A percentile compares a stretch with the other conserved stretches of the same genome.
These are phyloP conservation scores for Fusarium solani-melongenae DNA, from an alignment of 2,329 filamentous ascomycete species.

Conservation along the genomic window DNA sequence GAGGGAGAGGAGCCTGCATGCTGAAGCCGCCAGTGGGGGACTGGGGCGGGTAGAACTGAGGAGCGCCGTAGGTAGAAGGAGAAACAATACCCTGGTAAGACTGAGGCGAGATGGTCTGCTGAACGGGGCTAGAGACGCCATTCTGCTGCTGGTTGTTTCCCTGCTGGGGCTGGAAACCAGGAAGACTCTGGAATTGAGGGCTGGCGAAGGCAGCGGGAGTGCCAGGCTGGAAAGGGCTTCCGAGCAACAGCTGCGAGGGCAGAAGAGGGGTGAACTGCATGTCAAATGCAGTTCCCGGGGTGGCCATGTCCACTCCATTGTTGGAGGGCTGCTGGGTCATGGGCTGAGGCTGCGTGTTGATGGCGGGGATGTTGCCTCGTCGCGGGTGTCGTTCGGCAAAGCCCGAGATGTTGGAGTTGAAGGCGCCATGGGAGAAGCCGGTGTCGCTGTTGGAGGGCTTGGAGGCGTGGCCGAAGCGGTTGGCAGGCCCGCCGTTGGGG, in stretches of 20 bases:
- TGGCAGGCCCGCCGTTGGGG: conserved; percentile 60
- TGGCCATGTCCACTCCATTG: conserved; percentile 79
- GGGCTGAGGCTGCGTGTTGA: conserved; percentile 86
- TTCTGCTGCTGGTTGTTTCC: conserved; percentile 67
- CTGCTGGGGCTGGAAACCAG: conserved; percentile 73
- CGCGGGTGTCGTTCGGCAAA: conserved; percentile 90
- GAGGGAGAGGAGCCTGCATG: conserved; percentile 65
- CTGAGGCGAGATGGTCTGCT: conserved; percentile 82
- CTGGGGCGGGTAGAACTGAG: conserved; percentile 88
- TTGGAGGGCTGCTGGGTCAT: conserved; percentile 60
- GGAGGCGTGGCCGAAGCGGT: conserved; percentile 78
- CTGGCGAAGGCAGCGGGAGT: conserved; percentile 91
- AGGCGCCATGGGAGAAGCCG: conserved; percentile 92
- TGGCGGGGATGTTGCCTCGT: conserved; percentile 86
- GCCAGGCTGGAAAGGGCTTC: conserved; percentile 95
- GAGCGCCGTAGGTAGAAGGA: conserved; percentile 82
- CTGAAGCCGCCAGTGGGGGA: conserved; percentile 85
- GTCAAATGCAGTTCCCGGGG: conserved; percentile 89
- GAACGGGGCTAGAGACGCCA: conserved; percentile 78
- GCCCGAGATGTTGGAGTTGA: conserved; percentile 85
- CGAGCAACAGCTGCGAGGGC: conserved; percentile 92
- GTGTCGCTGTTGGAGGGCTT: conserved; percentile 88
- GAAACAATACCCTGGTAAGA: conserved; percentile 88
- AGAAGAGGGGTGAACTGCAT: conserved; percentile 99
- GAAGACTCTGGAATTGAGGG: conserved; percentile 89